phyloP scores from a whole-genome alignment of 164 flowering plant genomes.

The Malania oleifera region DNA sequence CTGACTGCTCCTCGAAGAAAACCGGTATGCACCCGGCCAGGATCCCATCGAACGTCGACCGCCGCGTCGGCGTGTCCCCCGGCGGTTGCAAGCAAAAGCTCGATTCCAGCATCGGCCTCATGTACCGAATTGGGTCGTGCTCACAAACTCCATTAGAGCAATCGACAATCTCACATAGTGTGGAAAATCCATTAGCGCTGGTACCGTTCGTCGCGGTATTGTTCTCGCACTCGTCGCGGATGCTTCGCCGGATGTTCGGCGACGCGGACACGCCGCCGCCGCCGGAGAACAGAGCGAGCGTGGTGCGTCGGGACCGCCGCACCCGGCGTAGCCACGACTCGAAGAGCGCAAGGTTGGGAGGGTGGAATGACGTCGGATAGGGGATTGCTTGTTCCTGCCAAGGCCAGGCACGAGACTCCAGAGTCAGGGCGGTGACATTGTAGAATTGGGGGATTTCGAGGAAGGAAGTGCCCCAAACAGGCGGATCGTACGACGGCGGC shows the following conservation, averaged over 20 bases:
- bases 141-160: conserved; percentile 84
- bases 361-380: conserved; percentile 88
- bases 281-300: conserved; percentile 76
- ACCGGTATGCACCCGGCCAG: conserved; percentile 95
- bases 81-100: conserved; percentile 94
- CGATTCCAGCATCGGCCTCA: conserved; percentile 83
- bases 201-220: background rate
- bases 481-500: conserved; percentile 44
- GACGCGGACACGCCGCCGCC: conserved; percentile 67
- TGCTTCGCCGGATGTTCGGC: conserved; percentile 74
- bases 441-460: conserved; percentile 68
- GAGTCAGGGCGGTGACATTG: conserved; percentile 69
- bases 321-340: conserved; percentile 64
- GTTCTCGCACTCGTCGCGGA: conserved; percentile 62
- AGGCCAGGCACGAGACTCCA: conserved; percentile 73
- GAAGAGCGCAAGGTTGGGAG: conserved; percentile 40
- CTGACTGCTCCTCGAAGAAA: conserved; percentile 84
- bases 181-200: conserved; percentile 14
- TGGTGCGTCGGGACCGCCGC: conserved; percentile 40
- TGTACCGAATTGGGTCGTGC: conserved; percentile 78
- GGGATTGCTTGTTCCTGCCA: conserved; percentile 95
- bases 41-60: conserved; percentile 81
- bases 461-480: conserved; percentile 84
- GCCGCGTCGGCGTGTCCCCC: conserved; percentile 86
- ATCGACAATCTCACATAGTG: conserved; percentile 67